phyloP scores from a whole-genome alignment of 1,284 basidiomycete genomes.

The Leccinum angustisporum region DNA sequence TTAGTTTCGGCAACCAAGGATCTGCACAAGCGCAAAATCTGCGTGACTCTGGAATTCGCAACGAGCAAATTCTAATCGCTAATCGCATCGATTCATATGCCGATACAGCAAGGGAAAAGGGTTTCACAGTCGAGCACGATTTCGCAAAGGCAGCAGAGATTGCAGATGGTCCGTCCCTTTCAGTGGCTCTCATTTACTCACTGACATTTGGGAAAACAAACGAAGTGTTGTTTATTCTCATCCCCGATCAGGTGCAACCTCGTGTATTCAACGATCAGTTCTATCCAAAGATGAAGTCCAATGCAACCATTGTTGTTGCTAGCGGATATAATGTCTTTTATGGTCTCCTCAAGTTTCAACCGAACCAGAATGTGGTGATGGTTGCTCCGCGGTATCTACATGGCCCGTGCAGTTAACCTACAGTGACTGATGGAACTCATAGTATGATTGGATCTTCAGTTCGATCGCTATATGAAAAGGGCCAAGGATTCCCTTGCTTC shows the following conservation, averaged over 20 bases:
- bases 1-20: slow-evolving; percentile 65
- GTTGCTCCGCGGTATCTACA: slow-evolving; percentile 50
- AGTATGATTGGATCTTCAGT: slow-evolving; percentile 70
- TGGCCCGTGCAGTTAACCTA: not conserved
- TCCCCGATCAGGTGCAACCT: slow-evolving; percentile 66
- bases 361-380: slow-evolving; percentile 63
- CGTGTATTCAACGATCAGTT: slow-evolving; percentile 57
- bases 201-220: slow-evolving; percentile 4
- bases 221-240: slow-evolving; percentile 57
- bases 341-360: slow-evolving; percentile 54
- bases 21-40: slow-evolving; percentile 67
- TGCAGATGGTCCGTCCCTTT: slow-evolving; percentile 46
- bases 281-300: slow-evolving; percentile 49
- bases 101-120: slow-evolving; percentile 54
- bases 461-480: slow-evolving; percentile 58
- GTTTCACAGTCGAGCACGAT: slow-evolving; percentile 57
- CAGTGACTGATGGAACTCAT: slow-evolving; percentile 5
- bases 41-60: slow-evolving; percentile 61
- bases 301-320: slow-evolving; percentile 55
- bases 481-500: slow-evolving; percentile 64
- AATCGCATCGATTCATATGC: slow-evolving; percentile 60
- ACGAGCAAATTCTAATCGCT: slow-evolving; percentile 58
- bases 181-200: slow-evolving; percentile 1
- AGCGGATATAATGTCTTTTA: slow-evolving; percentile 68
- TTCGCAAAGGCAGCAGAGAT: slow-evolving; percentile 55